These are phyloP conservation scores for Rhizopus sp. DNA, from an alignment of 371 early-diverging fungal species.

Conservation along the genomic window DNA sequence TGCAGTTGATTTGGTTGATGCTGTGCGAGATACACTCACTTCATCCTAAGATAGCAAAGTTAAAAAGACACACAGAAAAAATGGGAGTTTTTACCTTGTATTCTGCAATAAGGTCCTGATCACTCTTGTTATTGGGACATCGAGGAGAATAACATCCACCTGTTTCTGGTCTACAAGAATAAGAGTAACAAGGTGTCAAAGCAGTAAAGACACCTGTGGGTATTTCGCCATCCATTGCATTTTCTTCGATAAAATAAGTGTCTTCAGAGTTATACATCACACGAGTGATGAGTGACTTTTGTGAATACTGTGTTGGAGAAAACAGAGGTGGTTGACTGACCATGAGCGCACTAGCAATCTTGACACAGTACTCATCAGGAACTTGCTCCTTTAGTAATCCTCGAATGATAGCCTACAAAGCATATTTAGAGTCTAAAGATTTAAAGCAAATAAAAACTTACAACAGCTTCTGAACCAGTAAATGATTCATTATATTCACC, in stretches of 20 bases:
- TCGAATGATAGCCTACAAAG: constrained; percentile 21
- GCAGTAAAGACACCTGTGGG: constrained; percentile 29
- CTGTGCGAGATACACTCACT: constrained; percentile 7
- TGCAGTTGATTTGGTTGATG: constrained; percentile 1
- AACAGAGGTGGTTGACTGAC: constrained; percentile 26
- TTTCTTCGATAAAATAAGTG: constrained; percentile 34
- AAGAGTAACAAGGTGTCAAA: constrained; percentile 30
- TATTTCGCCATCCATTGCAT: constrained; percentile 17
- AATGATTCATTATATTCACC: constrained; percentile 41
- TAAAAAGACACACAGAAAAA: too few species aligned
- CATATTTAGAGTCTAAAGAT: neutral
- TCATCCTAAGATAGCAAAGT: constrained; percentile 9
- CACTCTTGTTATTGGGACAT: constrained; percentile 25
- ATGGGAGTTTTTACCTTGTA: constrained; percentile 8
- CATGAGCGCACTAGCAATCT: constrained; percentile 29
- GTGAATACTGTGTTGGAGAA: constrained; percentile 34
- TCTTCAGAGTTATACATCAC: constrained; percentile 35
- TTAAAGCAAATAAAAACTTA: constrained; percentile 7
- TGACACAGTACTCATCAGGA: constrained; percentile 25
- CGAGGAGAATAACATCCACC: constrained; percentile 29
- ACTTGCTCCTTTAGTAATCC: constrained; percentile 23
- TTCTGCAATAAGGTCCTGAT: constrained; percentile 17
- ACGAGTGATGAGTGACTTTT: constrained; percentile 32
- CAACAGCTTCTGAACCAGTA: constrained; percentile 36
- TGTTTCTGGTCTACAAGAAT: constrained; percentile 19